Conservation (phyloP, 305 asterid genomes). For the Fraxinus sp. region DNA sequence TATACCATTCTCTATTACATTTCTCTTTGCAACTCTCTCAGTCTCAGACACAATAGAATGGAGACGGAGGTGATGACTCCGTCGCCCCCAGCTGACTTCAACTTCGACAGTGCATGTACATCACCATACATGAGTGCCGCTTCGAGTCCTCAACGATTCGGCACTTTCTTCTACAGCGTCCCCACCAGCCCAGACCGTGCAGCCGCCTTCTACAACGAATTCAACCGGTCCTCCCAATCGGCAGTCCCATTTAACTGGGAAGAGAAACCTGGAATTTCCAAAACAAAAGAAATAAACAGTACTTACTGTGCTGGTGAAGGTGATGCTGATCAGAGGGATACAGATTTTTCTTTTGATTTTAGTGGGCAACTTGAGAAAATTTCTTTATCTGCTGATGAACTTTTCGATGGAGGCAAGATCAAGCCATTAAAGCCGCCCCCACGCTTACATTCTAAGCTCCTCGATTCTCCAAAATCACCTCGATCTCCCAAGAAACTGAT, state of each 20-base stretch:
- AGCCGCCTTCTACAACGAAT: constrained; percentile 34
- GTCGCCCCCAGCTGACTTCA: constrained; percentile 36
- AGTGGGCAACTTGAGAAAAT: constrained; percentile 52
- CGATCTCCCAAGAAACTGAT: constrained; percentile 50
- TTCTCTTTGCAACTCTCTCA: background rate
- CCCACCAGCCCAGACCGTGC: constrained; percentile 53
- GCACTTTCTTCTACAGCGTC: constrained; percentile 47
- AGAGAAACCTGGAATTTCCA: constrained; percentile 51
- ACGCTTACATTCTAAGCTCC: constrained; percentile 31
- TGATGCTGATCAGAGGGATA: constrained; percentile 30
- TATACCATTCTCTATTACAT: constrained; percentile 21
- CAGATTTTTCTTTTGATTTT: constrained; percentile 75
- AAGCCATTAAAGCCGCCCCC: constrained; percentile 79
- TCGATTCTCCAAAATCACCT: constrained; percentile 51
- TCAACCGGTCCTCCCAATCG: constrained; percentile 10
- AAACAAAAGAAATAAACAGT: constrained; percentile 15
- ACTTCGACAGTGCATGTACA: constrained; percentile 61
- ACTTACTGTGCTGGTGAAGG: constrained; percentile 26
- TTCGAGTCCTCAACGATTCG: constrained; percentile 64
- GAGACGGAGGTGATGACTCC: constrained; percentile 55
- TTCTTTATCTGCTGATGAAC: constrained; percentile 73
- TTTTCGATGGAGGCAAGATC: constrained; percentile 82
- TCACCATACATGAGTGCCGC: constrained; percentile 76
- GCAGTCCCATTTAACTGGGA: constrained; percentile 59
- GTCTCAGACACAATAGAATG: constrained; percentile 15